Evolutionary conservation across 2,329 filamentous ascomycete genomes (phyloP).

Genomic region (Grosmannia clavigera): DNA sequence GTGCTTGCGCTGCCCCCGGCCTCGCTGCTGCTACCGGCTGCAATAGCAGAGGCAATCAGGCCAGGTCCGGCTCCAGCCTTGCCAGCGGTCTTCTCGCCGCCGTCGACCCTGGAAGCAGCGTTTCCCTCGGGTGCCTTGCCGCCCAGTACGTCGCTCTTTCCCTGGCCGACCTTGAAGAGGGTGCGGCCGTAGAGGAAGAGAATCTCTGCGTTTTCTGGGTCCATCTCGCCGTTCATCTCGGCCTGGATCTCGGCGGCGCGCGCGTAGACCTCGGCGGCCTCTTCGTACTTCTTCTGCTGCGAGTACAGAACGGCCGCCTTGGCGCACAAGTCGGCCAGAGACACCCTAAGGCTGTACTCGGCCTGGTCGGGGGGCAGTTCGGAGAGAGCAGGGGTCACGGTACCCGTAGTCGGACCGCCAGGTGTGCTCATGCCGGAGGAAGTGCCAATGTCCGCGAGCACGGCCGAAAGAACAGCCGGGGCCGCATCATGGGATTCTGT

Average conservation of each 20-base stretch:
- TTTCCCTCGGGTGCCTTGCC: conserved; percentile 56
- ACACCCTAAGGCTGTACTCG: conserved; percentile 36
- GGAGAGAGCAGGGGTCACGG: conserved; percentile 18
- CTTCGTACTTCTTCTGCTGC: conserved; percentile 68
- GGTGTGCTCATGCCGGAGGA: conserved; percentile 16
- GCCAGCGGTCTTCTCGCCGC: conserved; percentile 30
- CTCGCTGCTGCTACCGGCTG: conserved; percentile 24
- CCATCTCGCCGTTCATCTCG: conserved; percentile 83
- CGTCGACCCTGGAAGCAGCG: conserved; percentile 20
- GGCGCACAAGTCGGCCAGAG: conserved; percentile 64
- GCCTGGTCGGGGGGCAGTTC: conserved; percentile 22
- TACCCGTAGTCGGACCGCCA: conserved; percentile 16
- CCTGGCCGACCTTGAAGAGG: conserved; percentile 85
- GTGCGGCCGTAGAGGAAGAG: conserved; percentile 91
- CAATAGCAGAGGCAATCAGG: not conserved
- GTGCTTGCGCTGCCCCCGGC: conserved; percentile 16
- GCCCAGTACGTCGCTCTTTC: conserved; percentile 88
- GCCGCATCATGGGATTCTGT: not conserved
- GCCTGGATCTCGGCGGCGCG: conserved; percentile 83
- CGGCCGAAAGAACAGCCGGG: conserved; percentile 7
- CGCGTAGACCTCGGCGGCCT: conserved; percentile 78
- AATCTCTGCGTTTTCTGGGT: conserved; percentile 80
- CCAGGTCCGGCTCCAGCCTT: conserved; percentile 29
- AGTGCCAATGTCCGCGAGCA: conserved; percentile 2
- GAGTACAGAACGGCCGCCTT: conserved; percentile 77